Conservation (phyloP, 345 rosid species). For the Turritis glabra region DNA sequence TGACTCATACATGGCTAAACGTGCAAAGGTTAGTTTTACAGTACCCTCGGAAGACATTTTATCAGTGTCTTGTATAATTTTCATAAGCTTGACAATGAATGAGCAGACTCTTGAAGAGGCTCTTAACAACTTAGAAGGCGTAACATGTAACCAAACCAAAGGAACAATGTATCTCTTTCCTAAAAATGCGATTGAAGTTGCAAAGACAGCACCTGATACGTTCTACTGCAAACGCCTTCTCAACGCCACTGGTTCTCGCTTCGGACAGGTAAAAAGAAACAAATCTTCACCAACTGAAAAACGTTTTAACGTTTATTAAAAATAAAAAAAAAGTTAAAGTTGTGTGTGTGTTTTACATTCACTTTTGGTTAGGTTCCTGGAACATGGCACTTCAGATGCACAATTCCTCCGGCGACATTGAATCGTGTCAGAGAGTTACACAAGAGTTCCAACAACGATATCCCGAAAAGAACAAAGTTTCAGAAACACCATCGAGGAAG, state of each 20-base stretch:
- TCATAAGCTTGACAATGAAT: slow-evolving; percentile 10
- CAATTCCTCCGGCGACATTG: not conserved
- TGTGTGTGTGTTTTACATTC: not conserved
- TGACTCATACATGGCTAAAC: no score
- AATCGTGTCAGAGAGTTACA: not conserved
- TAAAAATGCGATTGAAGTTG: slow-evolving; percentile 74
- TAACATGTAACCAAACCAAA: slow-evolving; percentile 86
- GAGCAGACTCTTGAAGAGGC: slow-evolving; percentile 72
- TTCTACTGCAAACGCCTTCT: slow-evolving; percentile 77
- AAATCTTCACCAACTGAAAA: slow-evolving; percentile 6
- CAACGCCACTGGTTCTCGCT: slow-evolving; percentile 86
- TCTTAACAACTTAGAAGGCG: slow-evolving; percentile 70
- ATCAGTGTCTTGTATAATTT: not conserved
- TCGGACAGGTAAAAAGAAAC: slow-evolving; percentile 74
- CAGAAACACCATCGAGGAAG: slow-evolving; percentile 15
- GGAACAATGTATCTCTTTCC: slow-evolving; percentile 83
- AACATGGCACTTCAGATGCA: not conserved
- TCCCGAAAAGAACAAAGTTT: not conserved
- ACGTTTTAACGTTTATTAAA: not conserved
- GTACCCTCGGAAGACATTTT: not conserved
- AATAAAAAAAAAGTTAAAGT: not conserved
- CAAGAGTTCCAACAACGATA: not conserved
- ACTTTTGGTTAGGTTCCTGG: not conserved
- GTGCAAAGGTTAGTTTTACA: no score
- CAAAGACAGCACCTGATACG: slow-evolving; percentile 75